phyloP scores from a whole-genome alignment of 2,329 filamentous ascomycete species.

The Aspergillus floridensis region DNA sequence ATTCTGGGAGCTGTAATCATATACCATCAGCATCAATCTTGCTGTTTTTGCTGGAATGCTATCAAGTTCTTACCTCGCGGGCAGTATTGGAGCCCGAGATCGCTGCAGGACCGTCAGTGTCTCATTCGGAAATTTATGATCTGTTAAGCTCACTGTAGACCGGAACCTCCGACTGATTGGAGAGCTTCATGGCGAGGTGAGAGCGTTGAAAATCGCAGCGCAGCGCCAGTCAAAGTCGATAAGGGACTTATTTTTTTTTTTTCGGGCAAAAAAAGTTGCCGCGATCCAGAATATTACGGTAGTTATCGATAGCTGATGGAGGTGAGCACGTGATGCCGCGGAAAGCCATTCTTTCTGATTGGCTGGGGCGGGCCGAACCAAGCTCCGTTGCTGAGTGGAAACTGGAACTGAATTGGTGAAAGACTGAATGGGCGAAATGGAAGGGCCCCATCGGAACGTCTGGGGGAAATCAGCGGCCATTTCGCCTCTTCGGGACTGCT shows the following conservation, averaged over 20 bases:
- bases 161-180: constrained; percentile 72
- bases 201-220: constrained; percentile 4
- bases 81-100: constrained; percentile 88
- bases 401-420: neutral
- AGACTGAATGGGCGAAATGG: too few species aligned
- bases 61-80: constrained; percentile 40
- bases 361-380: constrained; percentile 30
- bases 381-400: constrained; percentile 29
- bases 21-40: neutral
- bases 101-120: constrained; percentile 33
- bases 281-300: constrained; percentile 1
- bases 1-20: constrained; percentile 75
- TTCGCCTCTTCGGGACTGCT: constrained; percentile 3
- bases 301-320: constrained; percentile 26
- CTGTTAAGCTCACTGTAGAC: constrained; percentile 64
- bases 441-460: constrained; percentile 8
- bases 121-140: neutral
- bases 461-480: constrained; percentile 10
- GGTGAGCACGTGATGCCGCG: constrained; percentile 29
- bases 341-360: constrained; percentile 26
- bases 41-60: neutral
- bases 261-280: constrained; percentile 9
- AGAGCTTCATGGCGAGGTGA: constrained; percentile 45
- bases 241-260: constrained; percentile 12
- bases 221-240: neutral